Evolutionary conservation across 129 eudicot genomes (phyloP).

Genomic region (Chrysanthemum makinoi): DNA sequence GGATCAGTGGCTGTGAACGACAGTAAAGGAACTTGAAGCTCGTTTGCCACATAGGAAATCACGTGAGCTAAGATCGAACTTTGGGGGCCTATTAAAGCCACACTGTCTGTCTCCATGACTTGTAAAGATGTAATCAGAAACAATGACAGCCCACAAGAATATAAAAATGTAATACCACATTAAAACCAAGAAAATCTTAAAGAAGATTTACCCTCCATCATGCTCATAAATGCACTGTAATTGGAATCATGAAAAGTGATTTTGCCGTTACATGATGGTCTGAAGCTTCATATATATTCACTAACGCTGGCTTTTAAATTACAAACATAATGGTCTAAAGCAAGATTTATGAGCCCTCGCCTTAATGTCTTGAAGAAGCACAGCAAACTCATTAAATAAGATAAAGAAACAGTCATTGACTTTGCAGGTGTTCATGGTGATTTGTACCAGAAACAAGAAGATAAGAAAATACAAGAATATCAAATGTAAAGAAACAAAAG

Average conservation of each 20-base stretch:
- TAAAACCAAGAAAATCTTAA: background rate
- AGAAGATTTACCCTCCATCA: slow-evolving; percentile 47
- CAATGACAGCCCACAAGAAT: slow-evolving; percentile 10
- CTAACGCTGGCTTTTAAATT: no score
- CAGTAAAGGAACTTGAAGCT: slow-evolving; percentile 69
- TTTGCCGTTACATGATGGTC: no score
- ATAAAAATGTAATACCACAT: background rate
- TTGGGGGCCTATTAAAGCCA: slow-evolving; percentile 87
- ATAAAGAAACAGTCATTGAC: no score
- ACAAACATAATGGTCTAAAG: no score
- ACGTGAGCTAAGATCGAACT: slow-evolving; percentile 67
- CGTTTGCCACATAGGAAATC: slow-evolving; percentile 64
- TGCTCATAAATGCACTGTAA: slow-evolving; percentile 55
- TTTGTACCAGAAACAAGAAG: no score
- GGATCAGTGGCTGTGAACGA: slow-evolving; percentile 93
- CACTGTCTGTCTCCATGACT: slow-evolving; percentile 60
- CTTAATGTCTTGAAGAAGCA: no score
- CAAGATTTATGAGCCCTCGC: no score
- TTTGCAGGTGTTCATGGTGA: no score
- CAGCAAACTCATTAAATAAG: no score
- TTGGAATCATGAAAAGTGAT: slow-evolving; percentile 37
- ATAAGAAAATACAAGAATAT: no score
- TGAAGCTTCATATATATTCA: no score
- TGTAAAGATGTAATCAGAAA: slow-evolving; percentile 48
- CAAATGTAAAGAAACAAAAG: no score